Base-by-base conservation (phyloP, 495 filamentous ascomycete genomes). In the Amorphotheca resinae region DNA sequence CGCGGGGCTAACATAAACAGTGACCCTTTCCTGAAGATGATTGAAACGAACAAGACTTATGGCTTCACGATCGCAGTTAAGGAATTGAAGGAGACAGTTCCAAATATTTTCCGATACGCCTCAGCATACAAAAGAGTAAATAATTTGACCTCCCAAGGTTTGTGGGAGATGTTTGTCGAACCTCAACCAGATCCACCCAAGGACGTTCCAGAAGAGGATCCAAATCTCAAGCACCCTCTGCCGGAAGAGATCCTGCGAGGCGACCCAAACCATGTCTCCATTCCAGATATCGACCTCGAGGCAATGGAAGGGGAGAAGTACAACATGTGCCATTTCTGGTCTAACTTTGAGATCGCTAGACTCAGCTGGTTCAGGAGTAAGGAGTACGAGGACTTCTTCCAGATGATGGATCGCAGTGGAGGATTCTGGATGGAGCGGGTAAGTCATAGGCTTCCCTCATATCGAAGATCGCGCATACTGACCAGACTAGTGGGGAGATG, bases 291-390 rank as follows among this genome's bases (percentile, higher is more conserved):
- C 33, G 86, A 96, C 58, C 75, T 79, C 0, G 93, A 96, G 56
- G 78, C 80, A 14, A 99, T 99, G 91, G 93, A 95, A 57, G 84
- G 85, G 45, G 91, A 99, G 56, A 82, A 74, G 50, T 99, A 99
- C 68, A 99, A 99, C 68, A 99, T 99, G 91, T 99, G 91, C 64
- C 91, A 99, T 70, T 99, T 96, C 71, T 99, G 91, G 91, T 94
- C 86, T 69, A 99, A 99, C 60, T 99, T 99, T 45, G 91, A 99
- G 64, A 99, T 99, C 64, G 91, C 91, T 15, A 77, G 80, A 41
- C 70, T 99, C 41, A 81, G 84, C 67, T 99, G 85, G 71, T 95
- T 95, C 74, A 76, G 91, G 51, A 94, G 87, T 66, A 86, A 93
- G 62, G 79, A 80, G 53, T 99, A 99, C 59, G 84, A 93, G 59